Conservation (phyloP, 2,329 filamentous ascomycete genomes). For the Beauveria scarabaeidicola region DNA sequence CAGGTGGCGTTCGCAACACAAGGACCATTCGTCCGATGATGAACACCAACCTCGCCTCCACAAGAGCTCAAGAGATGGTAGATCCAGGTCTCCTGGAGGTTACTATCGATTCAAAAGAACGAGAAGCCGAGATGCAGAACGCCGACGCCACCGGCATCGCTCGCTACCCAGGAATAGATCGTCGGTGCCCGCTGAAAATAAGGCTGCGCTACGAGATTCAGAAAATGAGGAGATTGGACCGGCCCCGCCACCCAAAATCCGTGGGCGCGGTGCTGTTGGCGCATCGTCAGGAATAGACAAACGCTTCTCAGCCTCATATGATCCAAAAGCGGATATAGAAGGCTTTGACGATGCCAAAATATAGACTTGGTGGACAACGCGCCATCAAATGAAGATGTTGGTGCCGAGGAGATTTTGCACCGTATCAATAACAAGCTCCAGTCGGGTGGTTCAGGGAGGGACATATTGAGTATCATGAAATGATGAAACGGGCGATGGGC, state of each 20-base stretch:
- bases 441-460: background rate
- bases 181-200: background rate
- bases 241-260: constrained; percentile 46
- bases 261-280: constrained; percentile 61
- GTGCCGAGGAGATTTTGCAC: background rate
- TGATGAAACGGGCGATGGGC: background rate
- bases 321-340: constrained; percentile 48
- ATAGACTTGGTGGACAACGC: background rate
- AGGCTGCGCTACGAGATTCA: constrained; percentile 52
- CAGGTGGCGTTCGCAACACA: background rate
- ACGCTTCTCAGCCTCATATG: constrained; percentile 64
- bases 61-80: background rate
- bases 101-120: background rate
- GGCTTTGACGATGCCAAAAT: constrained; percentile 33
- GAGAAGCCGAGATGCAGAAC: background rate
- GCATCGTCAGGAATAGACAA: constrained; percentile 63
- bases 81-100: constrained; percentile 1
- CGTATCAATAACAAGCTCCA: too few relatives aligned
- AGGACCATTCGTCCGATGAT: background rate
- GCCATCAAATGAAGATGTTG: background rate
- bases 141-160: constrained; percentile 4
- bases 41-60: background rate
- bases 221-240: constrained; percentile 72
- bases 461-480: background rate
- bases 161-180: background rate